Evolutionary conservation across 257 asterid genomes (phyloP).

Genomic region (Solanum sitiens): DNA sequence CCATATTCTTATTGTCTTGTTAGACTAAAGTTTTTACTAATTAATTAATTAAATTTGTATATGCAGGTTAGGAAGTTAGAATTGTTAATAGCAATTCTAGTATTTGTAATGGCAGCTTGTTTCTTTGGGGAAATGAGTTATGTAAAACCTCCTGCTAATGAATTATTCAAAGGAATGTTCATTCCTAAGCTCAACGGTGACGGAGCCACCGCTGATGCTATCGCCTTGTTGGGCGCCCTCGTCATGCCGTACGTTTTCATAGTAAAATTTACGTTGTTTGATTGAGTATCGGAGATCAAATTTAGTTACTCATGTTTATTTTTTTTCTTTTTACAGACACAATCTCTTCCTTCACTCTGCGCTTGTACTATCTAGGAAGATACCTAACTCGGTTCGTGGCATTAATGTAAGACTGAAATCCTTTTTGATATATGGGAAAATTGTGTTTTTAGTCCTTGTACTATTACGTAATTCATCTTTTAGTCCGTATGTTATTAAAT

Average conservation of each 20-base stretch:
- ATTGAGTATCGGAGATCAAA: not conserved
- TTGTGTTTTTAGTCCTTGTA: not conserved
- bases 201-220: slow-evolving; percentile 76
- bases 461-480: not conserved
- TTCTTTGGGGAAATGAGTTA: slow-evolving; percentile 75
- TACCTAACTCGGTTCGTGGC: slow-evolving; percentile 69
- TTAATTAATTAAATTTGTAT: not conserved
- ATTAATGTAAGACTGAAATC: slow-evolving; percentile 41
- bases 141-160: slow-evolving; percentile 67
- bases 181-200: slow-evolving; percentile 66
- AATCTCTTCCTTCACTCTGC: slow-evolving; percentile 90
- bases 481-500: not conserved
- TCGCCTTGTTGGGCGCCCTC: slow-evolving; percentile 87
- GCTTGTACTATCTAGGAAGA: slow-evolving; percentile 72
- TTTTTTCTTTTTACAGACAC: slow-evolving; percentile 31
- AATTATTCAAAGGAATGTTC: slow-evolving; percentile 67
- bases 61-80: slow-evolving; percentile 77
- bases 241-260: slow-evolving; percentile 67
- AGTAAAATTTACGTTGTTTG: not conserved
- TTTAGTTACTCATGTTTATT: not conserved
- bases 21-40: not conserved
- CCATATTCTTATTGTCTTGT: not conserved
- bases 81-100: slow-evolving; percentile 55
- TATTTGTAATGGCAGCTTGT: slow-evolving; percentile 82
- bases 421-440: not conserved